Base-by-base conservation (phyloP, 495 filamentous ascomycete genomes). In the Geopyxis carbonaria region DNA sequence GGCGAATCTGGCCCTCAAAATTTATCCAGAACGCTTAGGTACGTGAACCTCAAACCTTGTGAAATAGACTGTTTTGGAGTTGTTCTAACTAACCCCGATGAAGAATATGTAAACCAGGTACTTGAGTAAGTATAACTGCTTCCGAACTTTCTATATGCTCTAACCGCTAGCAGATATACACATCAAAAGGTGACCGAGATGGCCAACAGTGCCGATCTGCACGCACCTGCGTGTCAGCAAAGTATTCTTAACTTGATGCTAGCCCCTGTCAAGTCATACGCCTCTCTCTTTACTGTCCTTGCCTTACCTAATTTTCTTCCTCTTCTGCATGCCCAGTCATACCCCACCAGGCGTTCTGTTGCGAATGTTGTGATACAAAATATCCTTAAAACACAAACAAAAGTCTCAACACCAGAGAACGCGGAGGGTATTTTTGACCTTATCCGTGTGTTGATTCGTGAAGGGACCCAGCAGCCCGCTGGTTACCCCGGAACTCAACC, bases 61-160 rank as follows among this genome's bases (percentile, higher is more conserved):
- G n/a, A n/a, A n/a, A n/a, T n/a, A n/a, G n/a, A n/a, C n/a, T n/a
- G n/a, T n/a, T n/a, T 11, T n/a, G 11, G 13, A 22, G 8, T 25
- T 5, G 21, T 35, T 10, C 41, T 57, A 38, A 56, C 30, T 32
- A 20, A 30, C 21, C 14, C 22, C 3, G 16, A 19, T 24, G n/a
- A 22, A 64, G 86, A 93, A 62, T 95, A 93, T 56, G 82, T 95
- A 31, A 86, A 97, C 56, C 85, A 94, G 59, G 74, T 94, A 40
- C 69, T 95, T 23, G 70, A 78, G 34, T 94, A 43, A 42, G 51
- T 28, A 19, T 18, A 34, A 18, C 13, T 16, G 9, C 34, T 16
- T 16, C 11, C 19, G 8, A 28, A 13, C 4, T 42, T 22, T 13
- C 6, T 20, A 15, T 13, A 13, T 28, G 32, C 44, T 13, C 52